Percentiles rank a stretch among this genome's conserved stretches.
phyloP scores from a whole-genome alignment of 2,329 filamentous ascomycete species.

The Trichophyton benhamiae region DNA sequence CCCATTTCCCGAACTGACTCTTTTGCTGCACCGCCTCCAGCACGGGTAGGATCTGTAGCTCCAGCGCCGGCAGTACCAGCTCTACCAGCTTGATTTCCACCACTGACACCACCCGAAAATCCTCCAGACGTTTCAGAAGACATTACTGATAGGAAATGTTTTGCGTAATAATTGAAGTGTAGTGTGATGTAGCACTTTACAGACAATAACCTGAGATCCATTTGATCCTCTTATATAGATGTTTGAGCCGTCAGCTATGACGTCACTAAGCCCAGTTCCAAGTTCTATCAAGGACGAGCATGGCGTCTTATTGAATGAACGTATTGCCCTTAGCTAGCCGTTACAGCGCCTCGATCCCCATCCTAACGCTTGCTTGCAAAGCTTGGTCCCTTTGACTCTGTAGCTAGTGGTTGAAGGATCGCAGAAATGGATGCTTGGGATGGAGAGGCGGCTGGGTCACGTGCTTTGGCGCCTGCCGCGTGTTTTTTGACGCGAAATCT shows the following conservation, averaged over 20 bases:
- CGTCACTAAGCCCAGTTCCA: background rate
- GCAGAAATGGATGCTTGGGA: background rate
- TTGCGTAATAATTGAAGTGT: background rate
- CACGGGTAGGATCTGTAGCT: background rate
- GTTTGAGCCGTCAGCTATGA: background rate
- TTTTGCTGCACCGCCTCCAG: background rate
- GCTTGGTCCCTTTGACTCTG: background rate
- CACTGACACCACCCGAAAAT: background rate
- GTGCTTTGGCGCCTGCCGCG: background rate
- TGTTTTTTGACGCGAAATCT: background rate
- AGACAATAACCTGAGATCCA: too few species aligned
- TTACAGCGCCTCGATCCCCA: background rate
- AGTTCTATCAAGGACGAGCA: background rate
- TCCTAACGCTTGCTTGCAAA: background rate
- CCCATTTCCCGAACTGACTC: conserved; percentile 13
- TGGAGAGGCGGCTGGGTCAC: background rate
- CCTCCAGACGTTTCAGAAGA: background rate
- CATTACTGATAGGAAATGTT: background rate
- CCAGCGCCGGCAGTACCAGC: background rate
- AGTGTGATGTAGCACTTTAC: too few species aligned
- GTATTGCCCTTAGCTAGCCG: too few species aligned
- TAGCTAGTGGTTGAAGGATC: background rate
- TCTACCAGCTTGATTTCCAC: background rate
- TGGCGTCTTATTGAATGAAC: background rate
- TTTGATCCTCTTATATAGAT: background rate